phyloP scores from a whole-genome alignment of 2,329 filamentous ascomycete species.

The Exophiala lecanii-corni region DNA sequence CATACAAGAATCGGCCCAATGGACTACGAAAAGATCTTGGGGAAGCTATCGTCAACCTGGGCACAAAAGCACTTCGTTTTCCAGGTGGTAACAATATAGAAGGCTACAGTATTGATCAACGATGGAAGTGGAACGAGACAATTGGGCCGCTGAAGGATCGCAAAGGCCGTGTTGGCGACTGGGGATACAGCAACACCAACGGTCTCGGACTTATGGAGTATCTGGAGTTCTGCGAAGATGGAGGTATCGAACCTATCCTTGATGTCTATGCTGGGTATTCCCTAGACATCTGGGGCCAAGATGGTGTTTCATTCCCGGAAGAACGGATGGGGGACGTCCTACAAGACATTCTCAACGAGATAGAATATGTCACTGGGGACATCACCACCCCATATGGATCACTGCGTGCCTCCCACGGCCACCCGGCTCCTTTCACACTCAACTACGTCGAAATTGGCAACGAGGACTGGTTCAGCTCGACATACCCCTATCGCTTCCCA shows the following conservation, averaged over 20 bases:
- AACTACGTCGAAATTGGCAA: conserved; percentile 64
- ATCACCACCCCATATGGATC: conserved; percentile 34
- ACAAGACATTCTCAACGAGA: conserved; percentile 31
- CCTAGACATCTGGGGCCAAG: conserved; percentile 35
- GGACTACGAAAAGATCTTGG: conserved; percentile 49
- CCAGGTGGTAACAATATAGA: conserved; percentile 51
- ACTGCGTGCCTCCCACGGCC: conserved; percentile 55
- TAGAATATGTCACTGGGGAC: conserved; percentile 27
- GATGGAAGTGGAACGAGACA: conserved; percentile 51
- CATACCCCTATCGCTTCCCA: conserved; percentile 53
- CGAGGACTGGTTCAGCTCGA: conserved; percentile 56
- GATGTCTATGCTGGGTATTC: conserved; percentile 43
- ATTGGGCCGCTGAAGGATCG: conserved; percentile 47
- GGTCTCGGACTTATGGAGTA: conserved; percentile 46
- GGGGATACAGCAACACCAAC: conserved; percentile 43
- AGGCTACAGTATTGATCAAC: conserved; percentile 33
- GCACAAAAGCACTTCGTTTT: conserved; percentile 46
- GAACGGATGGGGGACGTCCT: conserved; percentile 36
- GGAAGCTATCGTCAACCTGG: conserved; percentile 40
- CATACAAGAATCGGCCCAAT: conserved; percentile 50
- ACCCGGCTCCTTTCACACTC: conserved; percentile 57
- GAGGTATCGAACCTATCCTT: conserved; percentile 40
- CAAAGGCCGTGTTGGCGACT: conserved; percentile 43
- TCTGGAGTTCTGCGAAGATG: conserved; percentile 45
- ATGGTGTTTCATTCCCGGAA: conserved; percentile 34